Conservation (phyloP, 1,284 basidiomycete genomes). For the Anthracocystis setariae region DNA sequence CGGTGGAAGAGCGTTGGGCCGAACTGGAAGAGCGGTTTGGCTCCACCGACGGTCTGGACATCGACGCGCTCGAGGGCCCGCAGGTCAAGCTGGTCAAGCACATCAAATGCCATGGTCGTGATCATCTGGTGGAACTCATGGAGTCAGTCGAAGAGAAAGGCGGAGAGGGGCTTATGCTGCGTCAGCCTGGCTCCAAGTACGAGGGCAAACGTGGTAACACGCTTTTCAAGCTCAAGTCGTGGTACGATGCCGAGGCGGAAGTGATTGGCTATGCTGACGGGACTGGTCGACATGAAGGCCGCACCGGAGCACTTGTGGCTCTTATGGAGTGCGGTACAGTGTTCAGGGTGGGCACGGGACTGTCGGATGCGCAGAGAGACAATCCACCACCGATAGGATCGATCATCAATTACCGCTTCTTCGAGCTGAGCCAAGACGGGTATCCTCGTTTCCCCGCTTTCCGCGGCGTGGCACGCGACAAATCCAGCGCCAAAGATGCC, state of each 20-base stretch:
- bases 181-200: constrained; percentile 72
- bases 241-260: constrained; percentile 76
- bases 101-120: constrained; percentile 70
- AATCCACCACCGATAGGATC: constrained; percentile 71
- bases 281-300: constrained; percentile 72
- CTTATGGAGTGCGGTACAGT: constrained; percentile 75
- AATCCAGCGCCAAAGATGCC: constrained; percentile 51
- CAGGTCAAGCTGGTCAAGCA: constrained; percentile 73
- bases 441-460: constrained; percentile 74
- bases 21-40: constrained; percentile 72
- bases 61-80: constrained; percentile 51
- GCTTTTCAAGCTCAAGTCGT: constrained; percentile 76
- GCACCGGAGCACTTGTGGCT: constrained; percentile 74
- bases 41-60: constrained; percentile 58
- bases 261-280: constrained; percentile 74
- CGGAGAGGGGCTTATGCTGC: constrained; percentile 78
- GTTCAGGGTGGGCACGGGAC: constrained; percentile 62
- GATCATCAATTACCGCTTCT: constrained; percentile 75
- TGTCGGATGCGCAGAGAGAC: constrained; percentile 52
- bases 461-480: constrained; percentile 70
- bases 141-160: constrained; percentile 73
- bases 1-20: constrained; percentile 74
- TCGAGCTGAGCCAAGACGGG: constrained; percentile 73
- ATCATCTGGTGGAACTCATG: constrained; percentile 73
- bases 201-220: constrained; percentile 73